Base-by-base conservation (phyloP, 83 land plant species). In the Thuja plicata region DNA sequence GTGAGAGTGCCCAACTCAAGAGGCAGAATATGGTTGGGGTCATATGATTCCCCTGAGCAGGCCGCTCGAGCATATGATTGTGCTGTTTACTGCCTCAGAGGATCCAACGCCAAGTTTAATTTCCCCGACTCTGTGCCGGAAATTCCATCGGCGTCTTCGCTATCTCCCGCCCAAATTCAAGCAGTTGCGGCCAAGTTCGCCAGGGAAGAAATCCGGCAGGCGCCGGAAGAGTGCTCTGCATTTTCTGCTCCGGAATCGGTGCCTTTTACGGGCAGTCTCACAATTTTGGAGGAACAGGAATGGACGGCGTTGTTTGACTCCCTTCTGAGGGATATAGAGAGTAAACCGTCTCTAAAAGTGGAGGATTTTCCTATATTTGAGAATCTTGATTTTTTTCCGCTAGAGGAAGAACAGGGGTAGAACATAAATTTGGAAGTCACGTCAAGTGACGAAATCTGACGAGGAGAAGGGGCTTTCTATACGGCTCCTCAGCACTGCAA, bases 1-100 rank as follows among this genome's bases (percentile, higher is more conserved):
- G 89, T 93, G 60, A 89, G 96, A 41, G 90, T 93, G 15, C 96
- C 96, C 16, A 93, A 93, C 57, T 92, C 93, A 92, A 88, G 94
- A 41, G 91, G 89, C 34, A 46, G 94, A 40, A 93, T 94, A 2
- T 94, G 96, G 96, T 7, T 76, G 79, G 79, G 79, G 0, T 76
- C 79, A 1, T 76, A 76, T 3, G 38, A 76, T 3, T 5, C 40
- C 3, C 40, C 79, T 35, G 5, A 35, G 4, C 79, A 76, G 79
- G 79, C 38, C 0, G 38, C 79, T 32, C 38, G 38, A 5, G 79
- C 79, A 13, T 76, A 34, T 13, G 79, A 76, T 40, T 76, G 79
- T 15, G 79, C 38, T 12, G 38, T 34, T 1, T 76, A 76, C 0
- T 76, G 38, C 79, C 38, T 76, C 38, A 76, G 38, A 76, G 79